Evolutionary conservation across 192 early-diverging fungal genomes (phyloP), one percentile per base, ranked within the genome.

Genomic region (Radiomyces spectabilis): DNA sequence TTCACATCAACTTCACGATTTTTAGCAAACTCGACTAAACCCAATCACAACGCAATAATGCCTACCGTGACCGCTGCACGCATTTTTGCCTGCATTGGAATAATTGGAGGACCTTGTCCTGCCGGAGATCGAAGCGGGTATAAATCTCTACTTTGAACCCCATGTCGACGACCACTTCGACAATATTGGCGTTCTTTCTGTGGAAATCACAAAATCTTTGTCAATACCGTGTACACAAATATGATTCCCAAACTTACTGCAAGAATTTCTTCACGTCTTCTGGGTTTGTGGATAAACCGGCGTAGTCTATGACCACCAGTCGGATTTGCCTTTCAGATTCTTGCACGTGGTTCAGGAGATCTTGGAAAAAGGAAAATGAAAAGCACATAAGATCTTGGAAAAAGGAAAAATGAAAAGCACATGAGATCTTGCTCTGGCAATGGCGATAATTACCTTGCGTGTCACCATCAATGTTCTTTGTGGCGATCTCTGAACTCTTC

Each of bases 231-330:
- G n/a, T n/a, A n/a, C n/a, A n/a, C n/a, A n/a, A n/a, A n/a, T n/a
- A n/a, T n/a, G n/a, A n/a, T n/a, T n/a, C n/a, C n/a, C n/a, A n/a
- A 35, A 57, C 37, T 57, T 57, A 48, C 48, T 57, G 40, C 30
- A 57, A 30, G 44, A 57, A 48, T 40, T 48, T 12, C 44, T 30
- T 46, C n/a, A 57, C 48, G 27, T 57, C 33, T 21, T 48, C 37
- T 8, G 44, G 43, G 48, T 57, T 57, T 29, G 55, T 57, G 16
- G 55, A 47, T 24, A 57, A 47, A 38, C 44, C 55, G 25, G 44
- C 42, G 48, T 48, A 39, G 37, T 57, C 55, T 33, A 57, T 57
- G 15, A 57, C 44, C 3, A 55, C 53, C 38, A 57, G 55, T 24
- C 44, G 44, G 40, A 47, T 40, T 37, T 56, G 43, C 39, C 54